Percentiles rank a stretch among this genome's conserved stretches.
Evolutionary conservation across 768 basidiomycete genomes (phyloP).

Genomic region (Suillus alpinus): DNA sequence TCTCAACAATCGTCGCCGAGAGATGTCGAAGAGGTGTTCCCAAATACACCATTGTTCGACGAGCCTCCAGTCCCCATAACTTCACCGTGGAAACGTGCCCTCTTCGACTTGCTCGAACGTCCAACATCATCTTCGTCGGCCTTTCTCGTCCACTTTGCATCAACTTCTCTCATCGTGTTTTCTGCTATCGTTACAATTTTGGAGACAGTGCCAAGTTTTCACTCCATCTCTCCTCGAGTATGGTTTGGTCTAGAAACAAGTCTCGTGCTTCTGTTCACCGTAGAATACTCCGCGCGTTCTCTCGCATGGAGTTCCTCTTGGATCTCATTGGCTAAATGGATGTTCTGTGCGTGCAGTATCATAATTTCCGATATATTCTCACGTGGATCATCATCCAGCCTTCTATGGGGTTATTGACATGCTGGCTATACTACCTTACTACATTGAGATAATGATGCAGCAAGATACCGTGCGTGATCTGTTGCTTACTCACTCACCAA

Average conservation of each 20-base stretch:
- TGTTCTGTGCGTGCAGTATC: constrained; percentile 50
- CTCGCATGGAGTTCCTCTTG: constrained; percentile 74
- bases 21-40: constrained; percentile 39
- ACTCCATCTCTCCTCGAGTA: constrained; percentile 60
- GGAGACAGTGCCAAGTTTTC: constrained; percentile 78
- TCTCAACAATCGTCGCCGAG: constrained; percentile 27
- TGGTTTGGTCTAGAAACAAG: constrained; percentile 91
- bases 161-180: constrained; percentile 68
- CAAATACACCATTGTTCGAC: constrained; percentile 34
- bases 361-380: neutral
- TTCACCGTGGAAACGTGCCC: constrained; percentile 56
- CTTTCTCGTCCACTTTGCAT: constrained; percentile 70
- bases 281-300: constrained; percentile 75
- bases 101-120: constrained; percentile 74
- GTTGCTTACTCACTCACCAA: neutral
- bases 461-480: constrained; percentile 75
- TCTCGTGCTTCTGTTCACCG: constrained; percentile 80
- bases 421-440: constrained; percentile 84
- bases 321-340: constrained; percentile 61
- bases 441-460: constrained; percentile 77
- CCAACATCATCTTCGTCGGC: constrained; percentile 76
- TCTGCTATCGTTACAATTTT: constrained; percentile 75
- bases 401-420: constrained; percentile 87
- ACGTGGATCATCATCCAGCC: constrained; percentile 35
- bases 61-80: constrained; percentile 24